Evolutionary conservation across 164 flowering plant genomes (phyloP).

Genomic region (Stephania japonica): DNA sequence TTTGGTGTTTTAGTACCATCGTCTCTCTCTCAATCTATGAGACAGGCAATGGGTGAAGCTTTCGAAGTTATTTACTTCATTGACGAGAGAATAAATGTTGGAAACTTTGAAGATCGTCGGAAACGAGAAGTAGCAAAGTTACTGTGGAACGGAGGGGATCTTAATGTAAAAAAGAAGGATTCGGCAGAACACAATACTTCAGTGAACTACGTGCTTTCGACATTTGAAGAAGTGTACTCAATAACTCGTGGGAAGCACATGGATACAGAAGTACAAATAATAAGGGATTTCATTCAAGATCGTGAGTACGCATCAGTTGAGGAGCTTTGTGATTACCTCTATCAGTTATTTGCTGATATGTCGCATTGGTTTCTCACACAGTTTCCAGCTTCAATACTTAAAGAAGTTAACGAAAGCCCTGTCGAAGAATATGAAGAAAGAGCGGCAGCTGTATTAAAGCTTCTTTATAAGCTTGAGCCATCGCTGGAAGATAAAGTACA

Average conservation of each 20-base stretch:
- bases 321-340: no score
- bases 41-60: not conserved
- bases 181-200: not conserved
- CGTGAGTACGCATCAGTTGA: no score
- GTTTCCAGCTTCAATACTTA: no score
- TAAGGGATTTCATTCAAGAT: no score
- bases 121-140: constrained; percentile 1
- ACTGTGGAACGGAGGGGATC: not conserved
- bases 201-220: not conserved
- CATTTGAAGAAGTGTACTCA: no score
- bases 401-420: not conserved
- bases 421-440: not conserved
- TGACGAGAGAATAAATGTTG: not conserved
- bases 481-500: not conserved
- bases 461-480: not conserved
- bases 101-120: not conserved
- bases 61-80: not conserved
- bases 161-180: not conserved
- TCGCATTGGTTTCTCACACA: no score
- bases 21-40: not conserved
- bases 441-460: not conserved
- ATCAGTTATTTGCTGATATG: no score
- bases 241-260: no score
- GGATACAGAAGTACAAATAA: no score
- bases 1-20: not conserved